Evolutionary conservation across 768 basidiomycete species (phyloP), one percentile per base, ranked within the genome.

Genomic region (Trametes meyenii): DNA sequence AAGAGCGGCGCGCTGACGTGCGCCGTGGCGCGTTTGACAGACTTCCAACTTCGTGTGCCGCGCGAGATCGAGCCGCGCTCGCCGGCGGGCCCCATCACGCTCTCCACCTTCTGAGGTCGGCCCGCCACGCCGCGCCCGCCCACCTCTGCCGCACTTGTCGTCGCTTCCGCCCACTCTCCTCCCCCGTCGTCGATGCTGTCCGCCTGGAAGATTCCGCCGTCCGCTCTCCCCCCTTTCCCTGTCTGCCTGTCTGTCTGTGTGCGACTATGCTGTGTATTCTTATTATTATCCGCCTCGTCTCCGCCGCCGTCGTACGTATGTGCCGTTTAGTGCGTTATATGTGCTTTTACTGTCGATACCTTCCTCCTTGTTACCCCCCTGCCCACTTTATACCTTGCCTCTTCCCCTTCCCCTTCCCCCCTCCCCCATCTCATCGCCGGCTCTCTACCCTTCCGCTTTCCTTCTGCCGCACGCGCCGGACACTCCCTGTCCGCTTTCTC

Each of bases 21-120:
- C 48, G 39, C 13, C 45, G 17, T 12, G n/a, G n/a, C 14, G 43
- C 36, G 50, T 29, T 23, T 46, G 42, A 44, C 48, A 83, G 84
- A 79, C n/a, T 88, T 90, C 74, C 86, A 87, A 70, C 85, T 88
- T 60, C 82, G 88, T 49, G 83, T 82, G 64, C 79, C 80, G 48
- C 79, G 77, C 67, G 75, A 83, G 60, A 76, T 77, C 48, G 81
- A 82, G 66, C 80, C 79, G 7, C 67, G 76, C 14, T 74, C 67
- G 24, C 60, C 83, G 8, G 77, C 77, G 36, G 82, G 78, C 24
- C 83, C 84, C n/a, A 75, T 77, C 60, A 75, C 76, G 40, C 70
- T 85, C 57, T 86, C 88, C 42, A 89, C 88, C 2, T 90, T 90
- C 69, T 89, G 70, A 76, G 60, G 40, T 21, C 33, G 46, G 35